Evolutionary conservation across 441 rosid genomes (phyloP).

Genomic region (Kokia cookei): DNA sequence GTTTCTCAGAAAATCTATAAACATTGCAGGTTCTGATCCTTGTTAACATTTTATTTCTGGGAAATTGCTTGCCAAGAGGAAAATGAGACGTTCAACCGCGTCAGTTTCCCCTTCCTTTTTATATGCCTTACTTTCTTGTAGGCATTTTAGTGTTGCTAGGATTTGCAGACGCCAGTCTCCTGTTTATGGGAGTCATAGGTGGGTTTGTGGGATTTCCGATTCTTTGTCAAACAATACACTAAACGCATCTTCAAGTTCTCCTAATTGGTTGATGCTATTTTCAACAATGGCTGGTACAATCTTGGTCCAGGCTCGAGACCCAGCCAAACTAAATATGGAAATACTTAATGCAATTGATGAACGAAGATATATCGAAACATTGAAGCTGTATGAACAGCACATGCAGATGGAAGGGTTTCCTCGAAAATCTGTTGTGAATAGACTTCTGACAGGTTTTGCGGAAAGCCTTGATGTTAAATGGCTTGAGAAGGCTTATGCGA

Average conservation of each 20-base stretch:
- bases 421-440: slow-evolving; percentile 56
- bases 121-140: slow-evolving; percentile 5
- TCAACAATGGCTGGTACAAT: slow-evolving; percentile 46
- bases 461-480: slow-evolving; percentile 49
- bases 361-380: slow-evolving; percentile 39
- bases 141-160: not conserved
- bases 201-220: slow-evolving; percentile 3
- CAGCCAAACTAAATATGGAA: slow-evolving; percentile 53
- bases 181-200: not conserved
- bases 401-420: slow-evolving; percentile 86
- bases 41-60: not conserved
- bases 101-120: slow-evolving; percentile 4
- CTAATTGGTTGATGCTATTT: slow-evolving; percentile 16
- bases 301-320: slow-evolving; percentile 77
- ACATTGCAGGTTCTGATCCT: slow-evolving; percentile 4
- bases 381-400: slow-evolving; percentile 68
- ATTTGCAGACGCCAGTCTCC: slow-evolving; percentile 9
- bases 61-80: slow-evolving; percentile 24
- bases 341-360: slow-evolving; percentile 58
- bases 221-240: slow-evolving; percentile 1
- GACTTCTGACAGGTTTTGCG: slow-evolving; percentile 45
- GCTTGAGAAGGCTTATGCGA: slow-evolving; percentile 57
- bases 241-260: not conserved
- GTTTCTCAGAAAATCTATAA: not conserved
- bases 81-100: slow-evolving; percentile 12